These are phyloP conservation scores for Wickerhamiella pararugosa DNA, from an alignment of 1,139 yeast genomes.

Conservation along the genomic window DNA sequence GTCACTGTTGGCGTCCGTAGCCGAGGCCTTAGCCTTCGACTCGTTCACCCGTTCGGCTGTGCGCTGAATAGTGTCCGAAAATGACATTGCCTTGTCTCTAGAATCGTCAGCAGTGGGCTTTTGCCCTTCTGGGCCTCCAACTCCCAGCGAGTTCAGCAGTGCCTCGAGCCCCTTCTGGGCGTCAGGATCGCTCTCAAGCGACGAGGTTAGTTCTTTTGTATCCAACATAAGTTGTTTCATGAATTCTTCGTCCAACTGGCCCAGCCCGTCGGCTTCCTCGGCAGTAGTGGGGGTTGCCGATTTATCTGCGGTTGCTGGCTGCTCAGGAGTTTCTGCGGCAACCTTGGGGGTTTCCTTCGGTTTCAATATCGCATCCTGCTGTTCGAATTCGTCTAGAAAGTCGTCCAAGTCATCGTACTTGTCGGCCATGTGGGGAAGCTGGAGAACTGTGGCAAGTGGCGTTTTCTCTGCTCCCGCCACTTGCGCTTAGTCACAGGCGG, in stretches of 20 bases:
- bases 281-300: slow-evolving; percentile 17
- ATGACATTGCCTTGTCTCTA: slow-evolving; percentile 25
- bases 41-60: slow-evolving; percentile 60
- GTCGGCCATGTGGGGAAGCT: slow-evolving; percentile 17
- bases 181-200: slow-evolving; percentile 49
- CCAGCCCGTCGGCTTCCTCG: slow-evolving; percentile 6
- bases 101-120: slow-evolving; percentile 23
- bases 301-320: slow-evolving; percentile 5
- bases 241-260: slow-evolving; percentile 34
- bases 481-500: too few relatives aligned
- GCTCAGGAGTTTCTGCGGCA: not conserved
- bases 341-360: slow-evolving; percentile 18
- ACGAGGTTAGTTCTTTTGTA: slow-evolving; percentile 34
- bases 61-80: slow-evolving; percentile 65
- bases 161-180: slow-evolving; percentile 42
- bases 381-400: slow-evolving; percentile 36
- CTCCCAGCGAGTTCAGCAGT: slow-evolving; percentile 25
- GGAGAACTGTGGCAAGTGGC: not conserved
- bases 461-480: too few relatives aligned
- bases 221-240: slow-evolving; percentile 26
- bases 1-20: slow-evolving; percentile 32
- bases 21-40: slow-evolving; percentile 39
- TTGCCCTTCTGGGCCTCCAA: not conserved
- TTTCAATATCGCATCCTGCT: slow-evolving; percentile 40
- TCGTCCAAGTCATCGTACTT: slow-evolving; percentile 30